Evolutionary conservation across 2,329 filamentous ascomycete genomes (phyloP).

Genomic region (Cytospora paraplurivora): DNA sequence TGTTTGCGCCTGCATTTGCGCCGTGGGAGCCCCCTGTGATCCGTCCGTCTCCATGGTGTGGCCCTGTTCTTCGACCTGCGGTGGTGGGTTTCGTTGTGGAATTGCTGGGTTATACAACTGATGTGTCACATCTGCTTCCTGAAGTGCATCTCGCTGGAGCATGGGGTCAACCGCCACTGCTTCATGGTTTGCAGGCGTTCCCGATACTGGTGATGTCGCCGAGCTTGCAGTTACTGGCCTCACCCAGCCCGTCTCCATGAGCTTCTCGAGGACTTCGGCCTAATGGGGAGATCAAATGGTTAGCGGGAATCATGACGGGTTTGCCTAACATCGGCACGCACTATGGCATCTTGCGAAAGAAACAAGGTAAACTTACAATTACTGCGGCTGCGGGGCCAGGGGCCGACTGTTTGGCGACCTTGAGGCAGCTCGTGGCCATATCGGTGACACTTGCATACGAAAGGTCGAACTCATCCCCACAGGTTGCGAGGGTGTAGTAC

Average conservation of each 20-base stretch:
- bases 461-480: conserved; percentile 46
- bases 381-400: conserved; percentile 53
- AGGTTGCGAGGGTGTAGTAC: conserved; percentile 52
- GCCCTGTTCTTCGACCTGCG: conserved; percentile 17
- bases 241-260: conserved; percentile 47
- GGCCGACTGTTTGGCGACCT: conserved; percentile 53
- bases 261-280: conserved; percentile 52
- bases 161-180: conserved; percentile 26
- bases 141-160: conserved; percentile 29
- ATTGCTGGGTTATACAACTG: conserved; percentile 28
- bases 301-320: neutral
- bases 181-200: conserved; percentile 22
- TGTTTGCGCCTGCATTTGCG: conserved; percentile 22
- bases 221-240: conserved; percentile 35
- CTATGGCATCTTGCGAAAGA: neutral
- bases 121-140: conserved; percentile 28
- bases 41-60: conserved; percentile 31
- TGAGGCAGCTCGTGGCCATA: conserved; percentile 53
- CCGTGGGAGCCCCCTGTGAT: conserved; percentile 21
- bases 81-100: conserved; percentile 23
- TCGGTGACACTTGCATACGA: conserved; percentile 51
- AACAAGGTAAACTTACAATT: conserved; percentile 42
- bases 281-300: conserved; percentile 26
- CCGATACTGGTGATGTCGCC: conserved; percentile 21
- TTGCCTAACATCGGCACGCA: neutral